Conservation (phyloP, 2,329 filamentous ascomycete species). For the Verticillium isaacii region DNA sequence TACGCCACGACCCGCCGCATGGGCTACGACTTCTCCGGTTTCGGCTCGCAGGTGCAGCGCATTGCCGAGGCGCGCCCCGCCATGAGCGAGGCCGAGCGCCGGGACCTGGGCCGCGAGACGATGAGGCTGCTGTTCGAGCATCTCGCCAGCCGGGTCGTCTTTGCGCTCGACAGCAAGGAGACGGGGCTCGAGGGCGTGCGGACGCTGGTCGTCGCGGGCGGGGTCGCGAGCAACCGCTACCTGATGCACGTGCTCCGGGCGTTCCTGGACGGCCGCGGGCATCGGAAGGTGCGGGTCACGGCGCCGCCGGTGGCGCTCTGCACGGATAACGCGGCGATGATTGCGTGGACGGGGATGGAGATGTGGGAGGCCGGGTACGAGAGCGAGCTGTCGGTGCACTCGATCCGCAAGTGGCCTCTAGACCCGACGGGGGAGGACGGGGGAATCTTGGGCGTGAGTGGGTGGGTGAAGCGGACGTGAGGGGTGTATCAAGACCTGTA, state of each 20-base stretch:
- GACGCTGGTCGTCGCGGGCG: conserved; percentile 79
- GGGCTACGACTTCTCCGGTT: conserved; percentile 69
- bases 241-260: conserved; percentile 60
- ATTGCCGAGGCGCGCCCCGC: conserved; percentile 35
- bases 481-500: conserved; percentile 8
- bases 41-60: conserved; percentile 61
- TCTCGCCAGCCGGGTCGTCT: conserved; percentile 67
- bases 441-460: conserved; percentile 60
- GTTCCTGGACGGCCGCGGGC: conserved; percentile 62
- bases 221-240: conserved; percentile 82
- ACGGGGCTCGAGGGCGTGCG: conserved; percentile 31
- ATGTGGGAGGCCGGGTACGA: conserved; percentile 80
- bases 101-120: conserved; percentile 62
- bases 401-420: conserved; percentile 69
- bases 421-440: conserved; percentile 56
- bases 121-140: conserved; percentile 88
- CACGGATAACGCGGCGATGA: conserved; percentile 97
- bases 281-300: conserved; percentile 53
- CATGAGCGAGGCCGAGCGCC: conserved; percentile 52
- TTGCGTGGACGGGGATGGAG: conserved; percentile 88
- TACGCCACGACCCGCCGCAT: conserved; percentile 54
- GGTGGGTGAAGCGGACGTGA: conserved; percentile 32
- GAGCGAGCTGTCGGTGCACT: conserved; percentile 54
- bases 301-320: conserved; percentile 76
- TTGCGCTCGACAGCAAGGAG: conserved; percentile 48